Evolutionary conservation across 768 basidiomycete species (phyloP).

Genomic region (Russula griseocarnosa): DNA sequence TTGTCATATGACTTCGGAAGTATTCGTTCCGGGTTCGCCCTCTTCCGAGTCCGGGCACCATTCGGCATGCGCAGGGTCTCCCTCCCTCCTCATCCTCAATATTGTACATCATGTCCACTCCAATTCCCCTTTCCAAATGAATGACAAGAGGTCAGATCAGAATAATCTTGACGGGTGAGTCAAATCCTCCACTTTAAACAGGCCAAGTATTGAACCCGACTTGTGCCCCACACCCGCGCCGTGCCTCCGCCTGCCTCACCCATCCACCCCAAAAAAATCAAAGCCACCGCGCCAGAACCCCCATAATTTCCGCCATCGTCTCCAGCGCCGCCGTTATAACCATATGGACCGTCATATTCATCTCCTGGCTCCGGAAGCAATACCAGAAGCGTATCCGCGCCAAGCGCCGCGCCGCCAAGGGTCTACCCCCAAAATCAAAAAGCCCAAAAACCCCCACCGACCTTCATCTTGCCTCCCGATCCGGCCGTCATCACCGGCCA

Average conservation of each 20-base stretch:
- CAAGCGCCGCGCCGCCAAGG: constrained; percentile 18
- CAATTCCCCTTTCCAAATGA: not conserved
- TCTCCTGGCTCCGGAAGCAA: constrained; percentile 21
- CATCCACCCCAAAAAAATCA: not conserved
- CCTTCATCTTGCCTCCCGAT: constrained; percentile 28
- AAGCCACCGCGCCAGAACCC: constrained; percentile 27
- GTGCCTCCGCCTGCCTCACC: not conserved
- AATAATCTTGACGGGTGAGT: constrained; percentile 22
- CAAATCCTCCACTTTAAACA: not conserved
- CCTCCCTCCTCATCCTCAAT: too few species aligned
- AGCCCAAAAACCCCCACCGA: constrained; percentile 20
- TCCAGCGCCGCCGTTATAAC: constrained; percentile 8
- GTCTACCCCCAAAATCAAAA: constrained; percentile 21
- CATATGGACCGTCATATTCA: constrained; percentile 23
- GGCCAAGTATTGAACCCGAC: not conserved
- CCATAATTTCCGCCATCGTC: constrained; percentile 24
- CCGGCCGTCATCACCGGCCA: constrained; percentile 25
- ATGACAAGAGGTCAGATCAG: not conserved
- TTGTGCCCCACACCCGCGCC: not conserved
- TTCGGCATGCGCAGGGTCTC: too few species aligned
- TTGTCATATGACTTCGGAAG: not conserved
- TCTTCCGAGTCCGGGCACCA: too few species aligned
- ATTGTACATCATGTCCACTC: not conserved
- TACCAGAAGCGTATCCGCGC: constrained; percentile 22
- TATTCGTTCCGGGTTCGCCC: not conserved